Evolutionary conservation across 1,284 basidiomycete species (phyloP).

Genomic region (Pseudozyma sp.): DNA sequence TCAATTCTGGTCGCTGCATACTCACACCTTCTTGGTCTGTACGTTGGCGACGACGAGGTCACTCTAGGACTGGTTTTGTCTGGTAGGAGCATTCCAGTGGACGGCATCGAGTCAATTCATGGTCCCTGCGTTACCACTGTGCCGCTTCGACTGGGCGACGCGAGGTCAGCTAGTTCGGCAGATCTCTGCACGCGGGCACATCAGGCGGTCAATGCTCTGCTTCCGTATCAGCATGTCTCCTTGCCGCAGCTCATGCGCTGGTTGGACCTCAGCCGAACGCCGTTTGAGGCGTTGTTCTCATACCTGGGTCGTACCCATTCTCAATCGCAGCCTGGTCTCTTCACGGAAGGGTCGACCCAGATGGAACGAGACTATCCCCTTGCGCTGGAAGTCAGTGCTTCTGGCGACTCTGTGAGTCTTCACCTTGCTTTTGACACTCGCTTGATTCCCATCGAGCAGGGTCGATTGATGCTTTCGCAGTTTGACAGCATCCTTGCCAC

Average conservation of each 20-base stretch:
- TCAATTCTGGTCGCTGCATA: slow-evolving; percentile 52
- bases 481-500: slow-evolving; percentile 31
- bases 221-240: slow-evolving; percentile 58
- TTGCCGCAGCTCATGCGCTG: slow-evolving; percentile 53
- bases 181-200: slow-evolving; percentile 24
- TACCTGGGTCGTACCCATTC: slow-evolving; percentile 37
- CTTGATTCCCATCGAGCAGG: slow-evolving; percentile 44
- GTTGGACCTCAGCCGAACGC: slow-evolving; percentile 32
- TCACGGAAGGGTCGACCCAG: slow-evolving; percentile 25
- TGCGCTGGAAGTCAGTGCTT: slow-evolving; percentile 55
- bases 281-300: slow-evolving; percentile 62
- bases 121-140: slow-evolving; percentile 64
- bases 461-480: slow-evolving; percentile 49
- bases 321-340: background rate
- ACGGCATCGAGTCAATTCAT: slow-evolving; percentile 48
- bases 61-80: slow-evolving; percentile 61
- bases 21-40: slow-evolving; percentile 44
- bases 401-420: slow-evolving; percentile 34
- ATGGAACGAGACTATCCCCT: slow-evolving; percentile 60
- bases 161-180: background rate
- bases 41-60: slow-evolving; percentile 54
- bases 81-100: slow-evolving; percentile 50
- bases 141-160: slow-evolving; percentile 47
- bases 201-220: slow-evolving; percentile 30
- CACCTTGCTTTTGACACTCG: slow-evolving; percentile 46